These are phyloP conservation scores for Talaromyces albobiverticillius DNA, from an alignment of 2,329 filamentous ascomycete genomes.

Conservation along the genomic window DNA sequence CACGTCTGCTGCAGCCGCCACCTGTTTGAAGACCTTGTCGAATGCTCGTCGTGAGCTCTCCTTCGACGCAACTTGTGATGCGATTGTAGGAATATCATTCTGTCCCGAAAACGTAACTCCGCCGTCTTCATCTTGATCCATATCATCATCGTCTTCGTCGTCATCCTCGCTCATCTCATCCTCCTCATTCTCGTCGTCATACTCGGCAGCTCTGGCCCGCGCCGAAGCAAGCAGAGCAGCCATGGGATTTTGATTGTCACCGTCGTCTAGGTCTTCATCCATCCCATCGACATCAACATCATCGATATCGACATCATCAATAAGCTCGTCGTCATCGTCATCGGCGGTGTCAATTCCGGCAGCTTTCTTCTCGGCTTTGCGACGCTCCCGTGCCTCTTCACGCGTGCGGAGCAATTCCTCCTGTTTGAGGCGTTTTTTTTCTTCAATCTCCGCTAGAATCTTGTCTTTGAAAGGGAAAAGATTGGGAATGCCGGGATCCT, in stretches of 20 bases:
- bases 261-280: constrained; percentile 48
- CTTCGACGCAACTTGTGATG: constrained; percentile 30
- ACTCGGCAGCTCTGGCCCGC: constrained; percentile 43
- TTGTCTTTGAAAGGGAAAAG: constrained; percentile 97
- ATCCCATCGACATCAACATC: constrained; percentile 51
- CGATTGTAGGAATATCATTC: constrained; percentile 48
- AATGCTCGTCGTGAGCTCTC: constrained; percentile 79
- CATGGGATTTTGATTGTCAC: constrained; percentile 55
- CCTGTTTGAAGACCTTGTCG: constrained; percentile 94
- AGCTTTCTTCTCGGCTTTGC: constrained; percentile 41
- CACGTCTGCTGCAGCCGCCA: constrained; percentile 84
- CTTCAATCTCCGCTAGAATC: constrained; percentile 90
- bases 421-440: constrained; percentile 73
- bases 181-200: constrained; percentile 44
- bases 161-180: constrained; percentile 54
- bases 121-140: constrained; percentile 50
- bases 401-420: constrained; percentile 71
- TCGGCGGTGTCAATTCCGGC: constrained; percentile 31
- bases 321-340: constrained; percentile 3
- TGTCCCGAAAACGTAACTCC: constrained; percentile 48
- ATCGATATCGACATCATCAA: constrained; percentile 7
- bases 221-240: constrained; percentile 46
- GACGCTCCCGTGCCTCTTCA: constrained; percentile 58
- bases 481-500: constrained; percentile 96
- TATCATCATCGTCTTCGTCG: constrained; percentile 51